phyloP scores from a whole-genome alignment of 805 yeast species.

The Saccharomycopsis amapae region DNA sequence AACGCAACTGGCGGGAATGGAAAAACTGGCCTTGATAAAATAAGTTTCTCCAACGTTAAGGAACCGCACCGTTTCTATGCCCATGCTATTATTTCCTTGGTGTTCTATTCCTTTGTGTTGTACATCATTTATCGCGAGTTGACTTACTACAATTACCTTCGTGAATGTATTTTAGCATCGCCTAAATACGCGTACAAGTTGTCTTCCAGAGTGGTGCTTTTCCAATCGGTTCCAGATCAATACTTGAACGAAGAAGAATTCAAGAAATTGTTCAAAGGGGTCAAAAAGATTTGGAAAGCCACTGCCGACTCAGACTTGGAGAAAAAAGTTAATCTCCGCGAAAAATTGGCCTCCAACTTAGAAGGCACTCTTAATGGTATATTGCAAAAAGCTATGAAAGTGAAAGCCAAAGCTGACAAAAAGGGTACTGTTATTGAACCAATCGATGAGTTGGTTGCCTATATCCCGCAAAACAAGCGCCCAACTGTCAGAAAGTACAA shows the following conservation, averaged over 20 bases:
- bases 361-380: conserved; percentile 61
- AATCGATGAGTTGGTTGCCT: conserved; percentile 42
- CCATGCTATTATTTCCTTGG: conserved; percentile 76
- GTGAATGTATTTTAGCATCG: conserved; percentile 71
- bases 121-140: conserved; percentile 80
- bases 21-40: conserved; percentile 61
- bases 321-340: conserved; percentile 51
- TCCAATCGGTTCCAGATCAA: conserved; percentile 76
- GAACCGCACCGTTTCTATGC: conserved; percentile 65
- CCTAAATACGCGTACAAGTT: conserved; percentile 71
- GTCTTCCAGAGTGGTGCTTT: conserved; percentile 73
- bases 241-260: conserved; percentile 67
- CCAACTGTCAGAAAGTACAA: conserved; percentile 45
- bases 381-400: conserved; percentile 56
- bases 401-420: conserved; percentile 56
- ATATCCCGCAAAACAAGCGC: conserved; percentile 60
- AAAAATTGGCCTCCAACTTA: conserved; percentile 47
- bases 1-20: conserved; percentile 65
- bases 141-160: conserved; percentile 64
- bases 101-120: conserved; percentile 61
- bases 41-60: conserved; percentile 71
- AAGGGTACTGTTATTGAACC: conserved; percentile 45
- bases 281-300: conserved; percentile 72
- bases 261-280: conserved; percentile 72
- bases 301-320: conserved; percentile 49